phyloP scores from a whole-genome alignment of 225 moss, liverwort and hornwort species.

The Pleurozium schreberi region DNA sequence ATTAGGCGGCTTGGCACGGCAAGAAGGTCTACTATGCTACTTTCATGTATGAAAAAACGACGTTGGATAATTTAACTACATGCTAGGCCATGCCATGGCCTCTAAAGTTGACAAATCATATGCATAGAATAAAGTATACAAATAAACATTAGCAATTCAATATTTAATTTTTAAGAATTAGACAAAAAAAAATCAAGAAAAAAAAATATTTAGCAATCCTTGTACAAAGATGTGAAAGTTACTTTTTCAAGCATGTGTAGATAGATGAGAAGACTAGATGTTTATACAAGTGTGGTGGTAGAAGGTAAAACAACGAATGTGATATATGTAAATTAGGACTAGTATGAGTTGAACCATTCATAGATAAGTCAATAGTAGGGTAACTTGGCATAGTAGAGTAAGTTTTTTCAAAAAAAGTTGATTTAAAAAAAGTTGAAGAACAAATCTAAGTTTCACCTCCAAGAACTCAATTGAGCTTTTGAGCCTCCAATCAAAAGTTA shows the following conservation, averaged over 20 bases:
- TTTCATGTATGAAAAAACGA: accelerated
- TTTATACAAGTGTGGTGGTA: neutral
- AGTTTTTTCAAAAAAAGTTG: neutral
- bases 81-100: neutral
- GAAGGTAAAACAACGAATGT: neutral
- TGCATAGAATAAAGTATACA: neutral
- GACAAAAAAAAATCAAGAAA: neutral
- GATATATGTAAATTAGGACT: neutral
- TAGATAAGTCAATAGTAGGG: neutral
- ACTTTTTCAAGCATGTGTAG: no score
- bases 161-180: neutral
- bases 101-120: neutral
- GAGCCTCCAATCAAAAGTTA: neutral
- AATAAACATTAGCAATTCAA: neutral
- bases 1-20: neutral
- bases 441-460: accelerated
- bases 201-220: neutral
- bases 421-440: accelerated
- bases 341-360: neutral
- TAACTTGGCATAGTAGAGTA: neutral
- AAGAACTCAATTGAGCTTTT: accelerated
- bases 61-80: neutral
- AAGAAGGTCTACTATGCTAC: neutral
- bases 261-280: neutral
- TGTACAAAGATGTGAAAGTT: no score